These are phyloP conservation scores for Hymenoscyphus linearis DNA, from an alignment of 2,329 filamentous ascomycete genomes.

Conservation along the genomic window DNA sequence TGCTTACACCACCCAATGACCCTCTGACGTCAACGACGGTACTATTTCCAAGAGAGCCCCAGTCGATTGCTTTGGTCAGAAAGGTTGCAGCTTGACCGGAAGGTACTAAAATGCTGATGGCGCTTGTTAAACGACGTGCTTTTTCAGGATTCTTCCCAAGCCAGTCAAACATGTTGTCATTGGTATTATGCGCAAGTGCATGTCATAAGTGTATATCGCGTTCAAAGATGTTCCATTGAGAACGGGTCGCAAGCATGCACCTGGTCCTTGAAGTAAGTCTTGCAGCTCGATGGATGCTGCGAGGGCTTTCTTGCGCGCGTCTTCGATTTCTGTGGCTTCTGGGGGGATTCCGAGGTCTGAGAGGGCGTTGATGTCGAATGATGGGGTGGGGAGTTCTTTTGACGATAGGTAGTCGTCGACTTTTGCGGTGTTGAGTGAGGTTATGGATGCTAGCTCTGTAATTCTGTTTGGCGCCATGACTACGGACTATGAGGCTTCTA, in stretches of 20 bases:
- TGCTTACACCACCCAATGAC: background rate
- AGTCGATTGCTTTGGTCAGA: background rate
- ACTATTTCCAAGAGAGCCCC: background rate
- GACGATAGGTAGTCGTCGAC: constrained; percentile 1
- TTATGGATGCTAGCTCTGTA: constrained; percentile 5
- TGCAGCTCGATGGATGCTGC: constrained; percentile 19
- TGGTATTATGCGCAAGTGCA: constrained; percentile 3
- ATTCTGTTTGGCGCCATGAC: background rate
- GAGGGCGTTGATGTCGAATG: background rate
- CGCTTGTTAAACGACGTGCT: background rate
- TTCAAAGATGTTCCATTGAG: constrained; percentile 16
- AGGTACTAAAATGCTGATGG: background rate
- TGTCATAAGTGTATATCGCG: constrained; percentile 19
- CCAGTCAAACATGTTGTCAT: background rate
- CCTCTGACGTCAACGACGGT: background rate
- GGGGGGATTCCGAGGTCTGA: background rate
- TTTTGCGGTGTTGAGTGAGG: background rate
- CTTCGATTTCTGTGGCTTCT: constrained; percentile 2
- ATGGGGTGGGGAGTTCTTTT: background rate
- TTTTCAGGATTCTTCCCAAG: background rate
- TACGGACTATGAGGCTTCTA: too few relatives aligned
- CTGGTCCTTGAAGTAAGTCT: constrained; percentile 8
- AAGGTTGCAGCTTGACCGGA: background rate
- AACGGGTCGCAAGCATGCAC: background rate
- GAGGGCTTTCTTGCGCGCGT: constrained; percentile 7